These are phyloP conservation scores for Taiwanofungus camphoratus DNA, from an alignment of 1,284 basidiomycete genomes.

Conservation along the genomic window DNA sequence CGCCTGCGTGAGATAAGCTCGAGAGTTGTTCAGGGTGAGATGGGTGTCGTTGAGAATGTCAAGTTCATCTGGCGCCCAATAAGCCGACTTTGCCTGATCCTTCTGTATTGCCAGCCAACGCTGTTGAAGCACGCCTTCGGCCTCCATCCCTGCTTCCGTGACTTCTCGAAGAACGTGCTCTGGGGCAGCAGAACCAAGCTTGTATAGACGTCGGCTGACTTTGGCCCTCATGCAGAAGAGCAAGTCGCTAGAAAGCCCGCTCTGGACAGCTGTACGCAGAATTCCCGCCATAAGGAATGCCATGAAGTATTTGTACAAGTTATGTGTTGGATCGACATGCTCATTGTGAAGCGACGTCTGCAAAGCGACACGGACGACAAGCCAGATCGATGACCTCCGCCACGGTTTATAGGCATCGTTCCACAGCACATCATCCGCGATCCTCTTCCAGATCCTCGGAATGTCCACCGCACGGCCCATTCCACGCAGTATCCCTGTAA, in stretches of 20 bases:
- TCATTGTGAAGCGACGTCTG: conserved; percentile 33
- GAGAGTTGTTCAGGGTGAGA: neutral
- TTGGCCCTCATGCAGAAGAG: conserved; percentile 29
- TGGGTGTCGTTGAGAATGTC: neutral
- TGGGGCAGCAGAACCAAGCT: conserved; percentile 27
- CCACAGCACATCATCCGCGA: conserved; percentile 37
- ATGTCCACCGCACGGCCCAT: conserved; percentile 23
- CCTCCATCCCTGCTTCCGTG: conserved; percentile 7
- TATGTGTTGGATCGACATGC: conserved; percentile 9
- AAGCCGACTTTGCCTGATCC: conserved; percentile 10
- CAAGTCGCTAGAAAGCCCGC: conserved; percentile 11
- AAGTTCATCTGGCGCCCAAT: neutral
- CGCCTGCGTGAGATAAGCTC: neutral
- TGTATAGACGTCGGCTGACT: conserved; percentile 31
- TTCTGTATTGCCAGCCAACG: conserved; percentile 29
- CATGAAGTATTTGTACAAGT: conserved; percentile 42
- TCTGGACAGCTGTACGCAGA: neutral
- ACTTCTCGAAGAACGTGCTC: conserved; percentile 18
- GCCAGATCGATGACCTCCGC: conserved; percentile 36
- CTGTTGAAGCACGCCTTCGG: conserved; percentile 19
- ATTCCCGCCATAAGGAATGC: conserved; percentile 31
- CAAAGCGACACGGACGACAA: conserved; percentile 39
- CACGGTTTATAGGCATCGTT: conserved; percentile 28
- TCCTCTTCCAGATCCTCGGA: conserved; percentile 32
- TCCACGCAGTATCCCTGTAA: conserved; percentile 36